Percentiles rank a stretch among this genome's conserved stretches.
phyloP scores from a whole-genome alignment of 2,329 filamentous ascomycete species.

The Monosporascus sp. region DNA sequence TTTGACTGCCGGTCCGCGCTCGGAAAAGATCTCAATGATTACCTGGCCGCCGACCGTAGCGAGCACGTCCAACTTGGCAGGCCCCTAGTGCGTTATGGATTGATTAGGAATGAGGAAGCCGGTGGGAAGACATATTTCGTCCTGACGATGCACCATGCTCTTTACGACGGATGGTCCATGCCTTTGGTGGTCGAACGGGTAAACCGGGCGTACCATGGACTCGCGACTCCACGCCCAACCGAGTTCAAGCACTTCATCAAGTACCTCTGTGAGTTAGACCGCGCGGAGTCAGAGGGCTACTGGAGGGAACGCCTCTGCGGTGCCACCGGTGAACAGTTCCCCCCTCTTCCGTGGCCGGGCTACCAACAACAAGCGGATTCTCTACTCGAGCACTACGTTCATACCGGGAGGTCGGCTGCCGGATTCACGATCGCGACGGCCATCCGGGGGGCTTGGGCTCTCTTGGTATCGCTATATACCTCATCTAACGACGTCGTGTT shows the following conservation, averaged over 20 bases:
- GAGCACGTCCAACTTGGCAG: conserved; percentile 40
- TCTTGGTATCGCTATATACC: conserved; percentile 49
- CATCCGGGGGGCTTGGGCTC: conserved; percentile 55
- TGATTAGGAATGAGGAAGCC: conserved; percentile 29
- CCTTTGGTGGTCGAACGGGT: conserved; percentile 44
- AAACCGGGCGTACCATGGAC: conserved; percentile 37
- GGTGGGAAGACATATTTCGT: conserved; percentile 38
- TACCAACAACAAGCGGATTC: conserved; percentile 49
- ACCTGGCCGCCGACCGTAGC: conserved; percentile 35
- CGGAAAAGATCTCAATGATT: conserved; percentile 32
- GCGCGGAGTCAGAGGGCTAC: conserved; percentile 36
- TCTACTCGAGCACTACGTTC: conserved; percentile 48
- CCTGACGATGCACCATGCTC: conserved; percentile 50
- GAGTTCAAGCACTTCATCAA: conserved; percentile 47
- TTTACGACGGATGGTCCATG: conserved; percentile 56
- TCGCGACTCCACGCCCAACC: conserved; percentile 29
- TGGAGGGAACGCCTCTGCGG: conserved; percentile 43
- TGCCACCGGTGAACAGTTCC: conserved; percentile 43
- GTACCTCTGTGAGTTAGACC: conserved; percentile 37
- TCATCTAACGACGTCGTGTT: conserved; percentile 51
- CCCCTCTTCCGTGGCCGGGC: conserved; percentile 38
- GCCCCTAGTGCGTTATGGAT: conserved; percentile 41
- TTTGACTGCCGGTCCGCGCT: conserved; percentile 28
- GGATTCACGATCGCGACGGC: conserved; percentile 50
- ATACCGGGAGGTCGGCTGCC: conserved; percentile 24